phyloP scores from a whole-genome alignment of 2,329 filamentous ascomycete species.

The Sclerotinia spermophila region DNA sequence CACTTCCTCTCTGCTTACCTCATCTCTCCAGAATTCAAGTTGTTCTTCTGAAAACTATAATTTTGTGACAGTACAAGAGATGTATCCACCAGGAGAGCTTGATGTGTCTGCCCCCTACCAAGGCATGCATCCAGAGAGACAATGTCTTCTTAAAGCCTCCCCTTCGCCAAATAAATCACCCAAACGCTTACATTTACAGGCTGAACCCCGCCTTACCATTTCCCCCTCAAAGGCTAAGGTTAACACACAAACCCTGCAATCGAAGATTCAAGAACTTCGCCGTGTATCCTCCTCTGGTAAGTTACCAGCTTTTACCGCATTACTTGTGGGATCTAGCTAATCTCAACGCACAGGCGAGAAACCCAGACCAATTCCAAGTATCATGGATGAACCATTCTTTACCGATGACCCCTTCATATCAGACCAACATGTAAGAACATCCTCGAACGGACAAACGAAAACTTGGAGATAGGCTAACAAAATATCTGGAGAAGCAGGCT shows the following conservation, averaged over 20 bases:
- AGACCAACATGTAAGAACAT: background rate
- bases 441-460: background rate
- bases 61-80: background rate
- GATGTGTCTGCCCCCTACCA: background rate
- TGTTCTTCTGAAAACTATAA: background rate
- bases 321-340: background rate
- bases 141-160: background rate
- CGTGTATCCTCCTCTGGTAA: background rate
- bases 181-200: background rate
- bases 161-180: background rate
- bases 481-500: background rate
- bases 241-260: background rate
- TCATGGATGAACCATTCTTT: background rate
- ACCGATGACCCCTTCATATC: background rate
- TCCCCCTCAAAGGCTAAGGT: background rate
- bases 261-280: background rate
- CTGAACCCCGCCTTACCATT: background rate
- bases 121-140: background rate
- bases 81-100: background rate
- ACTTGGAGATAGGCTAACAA: background rate
- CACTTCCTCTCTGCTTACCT: background rate
- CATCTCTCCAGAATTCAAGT: background rate
- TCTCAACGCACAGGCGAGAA: background rate
- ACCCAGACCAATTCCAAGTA: slow-evolving; percentile 5
- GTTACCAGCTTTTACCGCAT: background rate